A percentile compares a stretch with the other conserved stretches of the same genome.
Conservation (phyloP, 192 early-diverging fungal genomes). For the Thoreauomyces humboldtii region DNA sequence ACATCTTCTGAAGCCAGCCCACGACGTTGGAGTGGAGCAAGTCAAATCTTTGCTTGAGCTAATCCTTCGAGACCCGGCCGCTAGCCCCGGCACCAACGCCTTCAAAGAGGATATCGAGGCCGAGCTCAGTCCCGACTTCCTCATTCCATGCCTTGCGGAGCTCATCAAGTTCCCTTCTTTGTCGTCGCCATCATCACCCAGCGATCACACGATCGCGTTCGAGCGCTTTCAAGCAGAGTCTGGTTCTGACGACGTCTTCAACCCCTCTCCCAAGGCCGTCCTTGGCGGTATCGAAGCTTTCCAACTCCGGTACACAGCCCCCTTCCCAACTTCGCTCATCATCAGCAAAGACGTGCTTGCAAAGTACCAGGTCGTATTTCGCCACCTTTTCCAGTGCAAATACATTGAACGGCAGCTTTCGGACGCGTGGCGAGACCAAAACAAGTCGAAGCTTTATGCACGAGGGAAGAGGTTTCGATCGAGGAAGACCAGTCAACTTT, state of each 20-base stretch:
- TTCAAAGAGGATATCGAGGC: slow-evolving; percentile 87
- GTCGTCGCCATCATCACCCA: too few species aligned
- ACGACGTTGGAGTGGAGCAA: slow-evolving; percentile 65
- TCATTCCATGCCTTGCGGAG: slow-evolving; percentile 70
- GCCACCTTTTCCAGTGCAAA: slow-evolving; percentile 84
- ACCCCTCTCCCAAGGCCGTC: slow-evolving; percentile 13
- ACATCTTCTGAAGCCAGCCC: slow-evolving; percentile 72
- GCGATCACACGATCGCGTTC: too few species aligned
- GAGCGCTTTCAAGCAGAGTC: not conserved
- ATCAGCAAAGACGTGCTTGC: slow-evolving; percentile 77
- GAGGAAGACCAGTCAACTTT: not conserved
- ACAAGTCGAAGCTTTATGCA: slow-evolving; percentile 36
- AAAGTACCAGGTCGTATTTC: slow-evolving; percentile 89
- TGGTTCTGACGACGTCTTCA: not conserved
- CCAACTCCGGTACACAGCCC: slow-evolving; percentile 75
- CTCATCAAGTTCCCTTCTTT: too few species aligned
- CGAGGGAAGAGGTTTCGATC: slow-evolving; percentile 15
- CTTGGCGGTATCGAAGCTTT: slow-evolving; percentile 84
- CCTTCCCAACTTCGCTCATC: slow-evolving; percentile 88
- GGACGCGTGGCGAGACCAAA: slow-evolving; percentile 72
- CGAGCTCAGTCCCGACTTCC: slow-evolving; percentile 55
- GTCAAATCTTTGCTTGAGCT: slow-evolving; percentile 86
- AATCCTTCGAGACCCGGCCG: slow-evolving; percentile 81
- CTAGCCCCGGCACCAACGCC: slow-evolving; percentile 55
- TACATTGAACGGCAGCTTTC: slow-evolving; percentile 83